These are phyloP conservation scores for Thermomyces lanuginosus DNA, from an alignment of 2,329 filamentous ascomycete genomes.

Conservation along the genomic window DNA sequence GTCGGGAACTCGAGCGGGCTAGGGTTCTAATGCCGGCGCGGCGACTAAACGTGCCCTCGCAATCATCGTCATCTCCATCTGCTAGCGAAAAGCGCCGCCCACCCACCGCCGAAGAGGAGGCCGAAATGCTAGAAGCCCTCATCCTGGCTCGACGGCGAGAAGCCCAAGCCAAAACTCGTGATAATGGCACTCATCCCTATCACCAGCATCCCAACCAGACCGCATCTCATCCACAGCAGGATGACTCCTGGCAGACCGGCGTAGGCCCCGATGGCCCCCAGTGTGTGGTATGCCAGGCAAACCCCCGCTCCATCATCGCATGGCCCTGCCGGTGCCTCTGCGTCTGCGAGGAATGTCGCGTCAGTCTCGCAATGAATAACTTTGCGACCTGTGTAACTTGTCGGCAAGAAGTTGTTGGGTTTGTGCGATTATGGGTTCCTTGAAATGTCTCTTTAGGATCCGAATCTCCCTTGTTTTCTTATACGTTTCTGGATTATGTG, in stretches of 20 bases:
- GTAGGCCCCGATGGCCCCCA: constrained; percentile 60
- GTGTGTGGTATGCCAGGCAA: constrained; percentile 83
- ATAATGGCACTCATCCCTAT: constrained; percentile 1
- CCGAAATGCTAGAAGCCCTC: constrained; percentile 41
- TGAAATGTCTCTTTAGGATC: constrained; percentile 10
- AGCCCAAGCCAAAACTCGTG: constrained; percentile 14
- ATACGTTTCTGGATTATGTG: not conserved
- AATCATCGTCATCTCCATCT: no score
- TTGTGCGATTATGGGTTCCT: constrained; percentile 82
- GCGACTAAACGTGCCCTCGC: constrained; percentile 7
- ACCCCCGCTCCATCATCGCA: constrained; percentile 74
- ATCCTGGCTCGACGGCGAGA: constrained; percentile 38
- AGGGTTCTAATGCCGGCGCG: constrained; percentile 44
- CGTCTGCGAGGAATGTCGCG: constrained; percentile 85
- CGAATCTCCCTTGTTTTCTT: not conserved
- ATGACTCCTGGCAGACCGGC: constrained; percentile 48
- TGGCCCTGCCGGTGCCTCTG: constrained; percentile 95
- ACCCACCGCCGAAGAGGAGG: constrained; percentile 38
- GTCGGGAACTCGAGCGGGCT: constrained; percentile 48
- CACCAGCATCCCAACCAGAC: no score
- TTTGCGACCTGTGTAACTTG: constrained; percentile 95
- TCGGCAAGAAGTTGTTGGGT: constrained; percentile 70
- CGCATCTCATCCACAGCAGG: no score
- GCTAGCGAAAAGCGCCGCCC: constrained; percentile 12
- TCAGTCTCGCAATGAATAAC: constrained; percentile 90